Evolutionary conservation across 163 green algal species (phyloP).

Genomic region (Coccomyxa subellipsoidea): DNA sequence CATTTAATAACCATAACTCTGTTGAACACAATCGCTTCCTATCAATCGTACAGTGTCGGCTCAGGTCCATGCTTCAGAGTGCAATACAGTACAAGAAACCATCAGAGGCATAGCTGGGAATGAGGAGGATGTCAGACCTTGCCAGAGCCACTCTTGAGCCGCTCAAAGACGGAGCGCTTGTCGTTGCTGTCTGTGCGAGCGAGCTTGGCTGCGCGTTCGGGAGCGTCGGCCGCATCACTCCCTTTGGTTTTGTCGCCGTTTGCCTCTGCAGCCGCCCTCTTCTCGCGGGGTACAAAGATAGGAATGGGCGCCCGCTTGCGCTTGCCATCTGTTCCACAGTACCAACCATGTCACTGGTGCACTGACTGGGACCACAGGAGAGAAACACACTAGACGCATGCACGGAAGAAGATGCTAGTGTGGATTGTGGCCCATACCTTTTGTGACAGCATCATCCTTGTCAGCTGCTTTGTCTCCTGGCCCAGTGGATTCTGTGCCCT

Average conservation of each 20-base stretch:
- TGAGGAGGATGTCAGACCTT: not conserved
- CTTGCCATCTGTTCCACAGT: not conserved
- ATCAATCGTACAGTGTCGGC: too few species aligned
- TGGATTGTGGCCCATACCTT: not conserved
- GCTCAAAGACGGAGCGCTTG: constrained; percentile 19
- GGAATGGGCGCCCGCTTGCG: constrained; percentile 18
- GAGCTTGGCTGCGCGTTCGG: not conserved
- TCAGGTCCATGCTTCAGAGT: not conserved
- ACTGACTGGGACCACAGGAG: too few species aligned
- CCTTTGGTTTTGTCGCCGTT: not conserved
- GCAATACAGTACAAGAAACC: not conserved
- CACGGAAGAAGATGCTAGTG: too few species aligned
- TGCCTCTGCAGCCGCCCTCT: not conserved
- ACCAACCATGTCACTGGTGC: too few species aligned
- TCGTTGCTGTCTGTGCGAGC: not conserved
- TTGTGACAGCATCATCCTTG: not conserved
- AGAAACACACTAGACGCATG: too few species aligned
- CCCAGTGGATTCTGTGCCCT: not conserved
- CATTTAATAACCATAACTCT: too few species aligned
- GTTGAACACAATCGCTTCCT: too few species aligned
- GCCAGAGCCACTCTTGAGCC: constrained; percentile 3
- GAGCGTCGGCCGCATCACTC: not conserved
- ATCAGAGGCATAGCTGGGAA: not conserved
- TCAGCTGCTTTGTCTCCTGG: not conserved
- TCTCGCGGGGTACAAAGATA: constrained; percentile 11